These are phyloP conservation scores for Coniochaeta hoffmannii DNA, from an alignment of 2,329 filamentous ascomycete species.

Conservation along the genomic window DNA sequence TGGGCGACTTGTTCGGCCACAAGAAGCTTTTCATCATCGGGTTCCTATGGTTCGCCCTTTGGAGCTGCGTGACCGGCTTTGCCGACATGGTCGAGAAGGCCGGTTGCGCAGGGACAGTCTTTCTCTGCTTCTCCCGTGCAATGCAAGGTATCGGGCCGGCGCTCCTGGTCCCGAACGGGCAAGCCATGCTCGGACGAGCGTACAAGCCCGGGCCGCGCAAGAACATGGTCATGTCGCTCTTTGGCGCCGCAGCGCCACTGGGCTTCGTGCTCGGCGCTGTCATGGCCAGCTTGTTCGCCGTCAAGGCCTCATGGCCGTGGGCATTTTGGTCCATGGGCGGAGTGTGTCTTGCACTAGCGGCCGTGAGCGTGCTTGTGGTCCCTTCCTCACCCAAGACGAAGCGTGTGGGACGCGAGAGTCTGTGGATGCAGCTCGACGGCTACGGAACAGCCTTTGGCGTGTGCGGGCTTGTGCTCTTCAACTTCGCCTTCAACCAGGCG, in stretches of 20 bases:
- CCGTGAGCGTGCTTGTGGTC: conserved; percentile 14
- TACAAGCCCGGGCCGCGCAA: conserved; percentile 52
- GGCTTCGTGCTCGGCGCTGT: conserved; percentile 35
- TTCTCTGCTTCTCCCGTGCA: conserved; percentile 16
- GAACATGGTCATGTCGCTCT: conserved; percentile 50
- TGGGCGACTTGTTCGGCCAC: conserved; percentile 52
- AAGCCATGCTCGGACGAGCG: conserved; percentile 52
- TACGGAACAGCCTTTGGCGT: conserved; percentile 30
- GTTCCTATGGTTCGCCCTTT: conserved; percentile 46
- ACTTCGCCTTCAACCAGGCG: conserved; percentile 53
- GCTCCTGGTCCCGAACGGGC: conserved; percentile 54
- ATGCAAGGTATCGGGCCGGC: conserved; percentile 47
- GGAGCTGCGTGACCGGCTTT: conserved; percentile 42
- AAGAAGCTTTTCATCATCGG: conserved; percentile 46
- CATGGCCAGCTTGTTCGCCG: conserved; percentile 31
- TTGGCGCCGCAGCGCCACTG: conserved; percentile 37
- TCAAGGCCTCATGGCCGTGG: conserved; percentile 39
- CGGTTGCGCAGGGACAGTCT: conserved; percentile 14
- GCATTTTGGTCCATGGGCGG: conserved; percentile 29
- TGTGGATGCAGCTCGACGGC: conserved; percentile 19
- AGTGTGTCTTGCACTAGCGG: conserved; percentile 15
- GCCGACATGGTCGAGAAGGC: conserved; percentile 13
- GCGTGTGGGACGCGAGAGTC: conserved; percentile 3
- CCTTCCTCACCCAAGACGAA: conserved; percentile 8
- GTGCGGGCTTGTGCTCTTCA: conserved; percentile 43